These are phyloP conservation scores for Fusarium pininemorale DNA, from an alignment of 2,329 filamentous ascomycete genomes.

Conservation along the genomic window DNA sequence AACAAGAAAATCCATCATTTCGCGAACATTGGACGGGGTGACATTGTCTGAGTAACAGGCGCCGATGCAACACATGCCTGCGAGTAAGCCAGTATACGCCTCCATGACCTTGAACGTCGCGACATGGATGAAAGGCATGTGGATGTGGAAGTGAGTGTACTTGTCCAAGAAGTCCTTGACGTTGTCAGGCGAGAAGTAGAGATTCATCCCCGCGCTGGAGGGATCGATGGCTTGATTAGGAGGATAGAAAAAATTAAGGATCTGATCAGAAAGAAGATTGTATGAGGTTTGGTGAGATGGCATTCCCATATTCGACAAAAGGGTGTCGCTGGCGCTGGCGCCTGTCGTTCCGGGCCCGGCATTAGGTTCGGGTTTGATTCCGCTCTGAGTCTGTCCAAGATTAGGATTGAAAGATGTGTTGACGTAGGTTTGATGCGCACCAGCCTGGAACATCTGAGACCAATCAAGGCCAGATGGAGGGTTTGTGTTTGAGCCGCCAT, in stretches of 20 bases:
- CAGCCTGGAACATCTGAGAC: constrained; percentile 81
- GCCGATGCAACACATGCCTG: constrained; percentile 77
- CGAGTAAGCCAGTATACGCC: constrained; percentile 72
- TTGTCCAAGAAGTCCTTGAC: constrained; percentile 76
- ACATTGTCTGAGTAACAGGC: constrained; percentile 77
- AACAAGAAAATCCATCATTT: constrained; percentile 72
- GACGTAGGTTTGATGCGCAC: constrained; percentile 73
- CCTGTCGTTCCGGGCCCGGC: constrained; percentile 59
- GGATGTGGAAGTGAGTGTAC: constrained; percentile 77
- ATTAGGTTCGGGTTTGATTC: constrained; percentile 73
- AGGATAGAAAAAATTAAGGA: constrained; percentile 66
- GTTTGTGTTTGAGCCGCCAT: constrained; percentile 67
- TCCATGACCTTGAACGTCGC: constrained; percentile 74
- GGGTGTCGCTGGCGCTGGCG: constrained; percentile 57
- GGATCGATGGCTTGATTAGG: constrained; percentile 57
- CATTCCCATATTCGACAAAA: constrained; percentile 60
- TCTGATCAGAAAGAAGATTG: constrained; percentile 63
- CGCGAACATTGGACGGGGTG: constrained; percentile 67
- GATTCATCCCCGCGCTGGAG: constrained; percentile 65
- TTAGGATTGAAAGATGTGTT: constrained; percentile 71
- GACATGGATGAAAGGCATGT: constrained; percentile 78
- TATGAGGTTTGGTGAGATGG: constrained; percentile 61
- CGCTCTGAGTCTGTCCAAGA: constrained; percentile 74
- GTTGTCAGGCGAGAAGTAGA: constrained; percentile 73
- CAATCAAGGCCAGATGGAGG: constrained; percentile 75